Percentiles rank a stretch among this genome's conserved stretches.
phyloP scores from a whole-genome alignment of 768 basidiomycete species.

The Austroboletus eburneus region DNA sequence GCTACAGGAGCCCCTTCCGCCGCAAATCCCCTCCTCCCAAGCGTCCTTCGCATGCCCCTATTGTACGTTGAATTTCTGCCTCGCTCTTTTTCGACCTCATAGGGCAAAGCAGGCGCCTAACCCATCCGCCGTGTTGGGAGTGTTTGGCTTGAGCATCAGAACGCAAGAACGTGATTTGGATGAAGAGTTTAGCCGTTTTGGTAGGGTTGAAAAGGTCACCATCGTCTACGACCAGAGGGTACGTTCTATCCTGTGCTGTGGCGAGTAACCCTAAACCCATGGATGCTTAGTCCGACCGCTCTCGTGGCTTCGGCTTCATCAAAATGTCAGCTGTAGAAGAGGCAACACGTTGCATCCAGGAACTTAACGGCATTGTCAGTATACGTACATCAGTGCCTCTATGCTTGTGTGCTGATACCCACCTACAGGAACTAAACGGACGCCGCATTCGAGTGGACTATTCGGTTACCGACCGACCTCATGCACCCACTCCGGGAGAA shows the following conservation, averaged over 20 bases:
- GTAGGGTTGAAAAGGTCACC: constrained; percentile 89
- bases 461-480: constrained; percentile 89
- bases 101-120: constrained; percentile 69
- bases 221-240: constrained; percentile 98
- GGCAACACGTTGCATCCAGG: constrained; percentile 80
- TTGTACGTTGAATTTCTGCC: constrained; percentile 45
- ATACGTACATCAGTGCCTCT: not conserved
- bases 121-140: constrained; percentile 86
- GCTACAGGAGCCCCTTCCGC: constrained; percentile 57
- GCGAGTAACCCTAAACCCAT: constrained; percentile 18
- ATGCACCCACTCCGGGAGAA: constrained; percentile 95
- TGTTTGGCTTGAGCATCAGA: constrained; percentile 97
- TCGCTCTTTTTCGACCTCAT: constrained; percentile 31
- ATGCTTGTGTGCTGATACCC: constrained; percentile 7
- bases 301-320: constrained; percentile 97
- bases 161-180: constrained; percentile 93
- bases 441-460: constrained; percentile 96
- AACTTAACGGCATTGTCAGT: constrained; percentile 88
- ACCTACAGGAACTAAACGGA: constrained; percentile 80
- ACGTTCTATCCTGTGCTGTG: constrained; percentile 26
- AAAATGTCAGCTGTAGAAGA: constrained; percentile 89
- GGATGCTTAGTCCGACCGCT: constrained; percentile 76
- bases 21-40: constrained; percentile 59
- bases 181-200: constrained; percentile 87
- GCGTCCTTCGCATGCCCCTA: constrained; percentile 66